A percentile compares a stretch with the other conserved stretches of the same genome.
These are phyloP conservation scores for Cyclotella baltica DNA, from an alignment of 108 stramenopile genomes.

Conservation along the genomic window DNA sequence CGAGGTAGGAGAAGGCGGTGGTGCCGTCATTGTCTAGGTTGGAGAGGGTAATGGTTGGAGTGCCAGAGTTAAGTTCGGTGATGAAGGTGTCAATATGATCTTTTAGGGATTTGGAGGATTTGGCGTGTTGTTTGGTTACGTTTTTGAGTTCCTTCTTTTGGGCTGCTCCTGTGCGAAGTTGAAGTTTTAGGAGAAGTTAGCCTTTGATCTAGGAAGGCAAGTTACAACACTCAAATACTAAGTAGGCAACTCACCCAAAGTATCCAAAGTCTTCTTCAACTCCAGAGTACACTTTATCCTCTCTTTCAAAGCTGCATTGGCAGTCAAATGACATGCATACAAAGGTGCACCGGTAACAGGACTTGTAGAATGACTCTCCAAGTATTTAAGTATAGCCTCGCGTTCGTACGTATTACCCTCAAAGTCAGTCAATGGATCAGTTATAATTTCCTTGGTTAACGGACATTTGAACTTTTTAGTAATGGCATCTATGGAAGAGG, in stretches of 20 bases:
- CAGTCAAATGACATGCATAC: slow-evolving; percentile 27
- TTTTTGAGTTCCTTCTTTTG: slow-evolving; percentile 9
- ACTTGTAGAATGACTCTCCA: slow-evolving; percentile 39
- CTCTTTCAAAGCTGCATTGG: slow-evolving; percentile 41
- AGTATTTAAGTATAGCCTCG: slow-evolving; percentile 43
- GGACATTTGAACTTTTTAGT: slow-evolving; percentile 37
- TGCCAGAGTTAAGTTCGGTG: slow-evolving; percentile 34
- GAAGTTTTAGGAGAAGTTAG: no score
- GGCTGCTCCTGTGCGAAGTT: neutral
- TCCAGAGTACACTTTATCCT: slow-evolving; percentile 36
- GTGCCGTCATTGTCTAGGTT: slow-evolving; percentile 33
- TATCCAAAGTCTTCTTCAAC: slow-evolving; percentile 39
- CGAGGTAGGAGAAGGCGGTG: slow-evolving; percentile 38
- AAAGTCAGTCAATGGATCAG: slow-evolving; percentile 48
- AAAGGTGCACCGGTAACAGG: slow-evolving; percentile 49
- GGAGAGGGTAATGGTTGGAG: slow-evolving; percentile 15
- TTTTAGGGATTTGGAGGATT: slow-evolving; percentile 14
- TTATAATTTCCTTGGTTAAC: slow-evolving; percentile 40
- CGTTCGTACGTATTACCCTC: slow-evolving; percentile 49
- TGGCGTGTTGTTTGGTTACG: slow-evolving; percentile 1
- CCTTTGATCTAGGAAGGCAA: no score
- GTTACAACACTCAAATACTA: no score
- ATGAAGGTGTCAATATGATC: slow-evolving; percentile 44
- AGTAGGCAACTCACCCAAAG: slow-evolving; percentile 32
- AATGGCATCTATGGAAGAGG: slow-evolving; percentile 20